Evolutionary conservation across 176 grass and related monocot genomes (phyloP).

Genomic region (Eragrostis curvula): DNA sequence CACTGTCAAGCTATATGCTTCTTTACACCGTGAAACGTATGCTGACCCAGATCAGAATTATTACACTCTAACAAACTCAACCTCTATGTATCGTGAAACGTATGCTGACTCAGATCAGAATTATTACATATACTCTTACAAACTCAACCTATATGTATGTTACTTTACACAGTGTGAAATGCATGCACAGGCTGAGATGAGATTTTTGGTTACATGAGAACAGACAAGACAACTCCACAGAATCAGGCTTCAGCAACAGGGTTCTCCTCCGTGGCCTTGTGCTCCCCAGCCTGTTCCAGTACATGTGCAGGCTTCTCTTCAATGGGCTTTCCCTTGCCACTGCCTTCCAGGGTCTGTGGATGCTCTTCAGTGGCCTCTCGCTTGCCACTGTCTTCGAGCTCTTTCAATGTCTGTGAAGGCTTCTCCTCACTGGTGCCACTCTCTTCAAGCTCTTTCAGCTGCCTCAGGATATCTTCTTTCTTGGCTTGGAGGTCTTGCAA

Average conservation of each 20-base stretch:
- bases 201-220: constrained; percentile 27
- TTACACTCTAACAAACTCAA: background rate
- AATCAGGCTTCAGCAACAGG: constrained; percentile 44
- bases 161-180: background rate
- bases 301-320: constrained; percentile 17
- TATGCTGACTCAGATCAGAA: background rate
- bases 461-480: constrained; percentile 66
- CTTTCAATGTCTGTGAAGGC: background rate
- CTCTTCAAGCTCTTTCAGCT: constrained; percentile 56
- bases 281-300: background rate
- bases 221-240: background rate
- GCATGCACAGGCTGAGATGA: constrained; percentile 6
- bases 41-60: background rate
- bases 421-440: constrained; percentile 35
- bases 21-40: background rate
- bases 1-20: background rate
- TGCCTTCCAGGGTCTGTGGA: background rate
- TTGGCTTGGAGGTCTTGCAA: constrained; percentile 59
- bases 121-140: background rate
- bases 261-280: constrained; percentile 25
- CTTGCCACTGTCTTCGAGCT: constrained; percentile 24
- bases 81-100: background rate
- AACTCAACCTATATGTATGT: background rate
- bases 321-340: constrained; percentile 4
- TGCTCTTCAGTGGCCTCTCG: constrained; percentile 3